These are phyloP conservation scores for Beverwykella pulmonaria DNA, from an alignment of 495 filamentous ascomycete genomes.

Conservation along the genomic window DNA sequence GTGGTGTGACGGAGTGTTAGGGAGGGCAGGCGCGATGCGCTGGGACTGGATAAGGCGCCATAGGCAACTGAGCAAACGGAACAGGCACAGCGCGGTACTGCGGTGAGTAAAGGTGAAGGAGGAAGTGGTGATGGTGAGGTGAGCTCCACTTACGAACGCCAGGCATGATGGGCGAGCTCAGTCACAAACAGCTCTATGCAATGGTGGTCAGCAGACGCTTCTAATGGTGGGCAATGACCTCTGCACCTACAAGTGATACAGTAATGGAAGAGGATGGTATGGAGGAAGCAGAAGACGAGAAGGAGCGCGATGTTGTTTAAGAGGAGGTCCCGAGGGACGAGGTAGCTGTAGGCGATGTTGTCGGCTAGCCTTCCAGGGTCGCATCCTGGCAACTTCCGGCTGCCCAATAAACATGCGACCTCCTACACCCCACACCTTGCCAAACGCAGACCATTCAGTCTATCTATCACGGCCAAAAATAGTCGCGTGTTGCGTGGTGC, in stretches of 20 bases:
- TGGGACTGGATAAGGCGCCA: background rate
- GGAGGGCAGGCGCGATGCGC: background rate
- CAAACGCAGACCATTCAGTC: background rate
- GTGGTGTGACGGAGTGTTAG: background rate
- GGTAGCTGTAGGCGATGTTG: slow-evolving; percentile 13
- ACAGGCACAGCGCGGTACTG: background rate
- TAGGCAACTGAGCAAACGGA: background rate
- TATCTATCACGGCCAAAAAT: slow-evolving; percentile 22
- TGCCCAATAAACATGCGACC: slow-evolving; percentile 4
- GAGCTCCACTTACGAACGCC: slow-evolving; percentile 37
- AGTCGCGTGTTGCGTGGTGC: slow-evolving; percentile 11
- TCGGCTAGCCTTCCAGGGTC: background rate
- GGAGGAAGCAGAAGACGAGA: slow-evolving; percentile 5
- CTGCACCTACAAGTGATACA: background rate
- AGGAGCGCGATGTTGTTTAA: background rate
- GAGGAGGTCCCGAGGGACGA: background rate
- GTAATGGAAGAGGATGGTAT: background rate
- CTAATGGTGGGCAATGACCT: background rate
- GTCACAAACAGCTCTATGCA: background rate
- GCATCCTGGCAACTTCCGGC: background rate
- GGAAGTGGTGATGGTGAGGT: background rate
- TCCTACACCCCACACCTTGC: slow-evolving; percentile 3
- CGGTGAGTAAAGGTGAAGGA: background rate
- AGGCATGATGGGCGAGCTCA: slow-evolving; percentile 35
- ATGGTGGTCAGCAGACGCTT: background rate